Evolutionary conservation across 2,329 filamentous ascomycete species (phyloP).

Genomic region (Drechslerella stenobrocha): DNA sequence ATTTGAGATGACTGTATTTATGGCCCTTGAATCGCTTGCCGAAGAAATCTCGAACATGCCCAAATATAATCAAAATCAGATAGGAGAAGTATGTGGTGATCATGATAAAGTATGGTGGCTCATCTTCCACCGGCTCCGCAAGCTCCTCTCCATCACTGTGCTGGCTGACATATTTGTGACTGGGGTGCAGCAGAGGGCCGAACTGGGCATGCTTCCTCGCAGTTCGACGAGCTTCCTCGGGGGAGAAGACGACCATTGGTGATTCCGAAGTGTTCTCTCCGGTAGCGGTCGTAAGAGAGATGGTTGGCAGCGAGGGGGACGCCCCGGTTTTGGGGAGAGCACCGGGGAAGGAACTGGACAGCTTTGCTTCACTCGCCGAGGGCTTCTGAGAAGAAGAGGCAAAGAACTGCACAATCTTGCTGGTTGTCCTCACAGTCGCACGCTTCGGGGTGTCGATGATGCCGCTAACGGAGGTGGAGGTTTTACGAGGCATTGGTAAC

Average conservation of each 20-base stretch:
- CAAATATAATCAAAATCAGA: slow-evolving; percentile 89
- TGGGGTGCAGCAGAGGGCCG: slow-evolving; percentile 76
- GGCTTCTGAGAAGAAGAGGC: slow-evolving; percentile 72
- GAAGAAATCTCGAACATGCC: slow-evolving; percentile 95
- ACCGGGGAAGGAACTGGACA: slow-evolving; percentile 47
- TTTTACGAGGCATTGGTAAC: slow-evolving; percentile 49
- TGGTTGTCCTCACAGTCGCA: slow-evolving; percentile 65
- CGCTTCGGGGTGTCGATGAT: slow-evolving; percentile 48
- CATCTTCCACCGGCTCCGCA: slow-evolving; percentile 83
- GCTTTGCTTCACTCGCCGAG: slow-evolving; percentile 62
- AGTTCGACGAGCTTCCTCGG: slow-evolving; percentile 76
- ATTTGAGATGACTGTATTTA: slow-evolving; percentile 81
- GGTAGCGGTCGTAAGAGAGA: slow-evolving; percentile 84
- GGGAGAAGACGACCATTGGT: slow-evolving; percentile 74
- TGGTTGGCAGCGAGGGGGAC: slow-evolving; percentile 79
- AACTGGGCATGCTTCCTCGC: slow-evolving; percentile 86
- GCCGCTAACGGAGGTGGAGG: slow-evolving; percentile 47
- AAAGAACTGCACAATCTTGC: slow-evolving; percentile 80
- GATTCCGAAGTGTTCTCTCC: slow-evolving; percentile 72
- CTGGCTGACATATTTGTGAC: slow-evolving; percentile 85
- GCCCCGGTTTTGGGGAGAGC: slow-evolving; percentile 63
- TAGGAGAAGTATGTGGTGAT: slow-evolving; percentile 99
- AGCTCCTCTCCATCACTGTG: slow-evolving; percentile 76
- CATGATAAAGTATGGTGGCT: slow-evolving; percentile 94
- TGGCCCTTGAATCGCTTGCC: slow-evolving; percentile 90